Percentiles rank a stretch among this genome's conserved stretches.
phyloP scores from a whole-genome alignment of 805 yeast species.

The Candida rishiriensis region DNA sequence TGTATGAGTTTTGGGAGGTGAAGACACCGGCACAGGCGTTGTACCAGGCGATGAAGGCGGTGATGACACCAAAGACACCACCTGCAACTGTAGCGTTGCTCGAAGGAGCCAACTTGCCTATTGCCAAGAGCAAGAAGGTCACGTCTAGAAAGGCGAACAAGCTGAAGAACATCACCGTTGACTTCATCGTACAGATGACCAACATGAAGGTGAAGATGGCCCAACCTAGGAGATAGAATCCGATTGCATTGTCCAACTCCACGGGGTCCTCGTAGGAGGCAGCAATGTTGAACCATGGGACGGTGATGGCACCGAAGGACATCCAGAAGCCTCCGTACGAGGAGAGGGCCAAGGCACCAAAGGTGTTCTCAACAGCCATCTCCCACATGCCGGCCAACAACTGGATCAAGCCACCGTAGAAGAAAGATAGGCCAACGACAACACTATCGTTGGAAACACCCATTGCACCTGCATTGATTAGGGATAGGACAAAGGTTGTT shows the following conservation, averaged over 20 bases:
- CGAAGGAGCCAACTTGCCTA: conserved; percentile 49
- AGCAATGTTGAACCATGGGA: conserved; percentile 54
- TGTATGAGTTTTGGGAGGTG: conserved; percentile 57
- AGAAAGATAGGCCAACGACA: conserved; percentile 61
- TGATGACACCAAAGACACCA: conserved; percentile 60
- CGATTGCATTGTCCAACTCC: conserved; percentile 48
- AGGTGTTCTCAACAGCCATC: conserved; percentile 69
- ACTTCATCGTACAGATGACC: conserved; percentile 52
- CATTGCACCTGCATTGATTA: conserved; percentile 62
- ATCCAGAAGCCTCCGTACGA: conserved; percentile 77
- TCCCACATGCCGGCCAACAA: conserved; percentile 73
- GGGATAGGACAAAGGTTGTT: conserved; percentile 60
- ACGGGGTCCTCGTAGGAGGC: conserved; percentile 42
- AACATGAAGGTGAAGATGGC: conserved; percentile 57
- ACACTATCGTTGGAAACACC: conserved; percentile 58
- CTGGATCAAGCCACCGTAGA: conserved; percentile 72
- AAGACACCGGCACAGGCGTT: conserved; percentile 70
- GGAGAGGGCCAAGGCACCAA: conserved; percentile 61
- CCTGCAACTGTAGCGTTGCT: conserved; percentile 43
- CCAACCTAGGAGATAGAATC: conserved; percentile 61
- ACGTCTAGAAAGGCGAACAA: conserved; percentile 49
- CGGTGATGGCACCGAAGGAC: conserved; percentile 60
- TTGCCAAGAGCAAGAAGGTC: conserved; percentile 47
- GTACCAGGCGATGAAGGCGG: conserved; percentile 62
- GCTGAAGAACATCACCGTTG: conserved; percentile 48